Conservation (phyloP, 371 early-diverging fungal species). For the Mucor sp. region DNA sequence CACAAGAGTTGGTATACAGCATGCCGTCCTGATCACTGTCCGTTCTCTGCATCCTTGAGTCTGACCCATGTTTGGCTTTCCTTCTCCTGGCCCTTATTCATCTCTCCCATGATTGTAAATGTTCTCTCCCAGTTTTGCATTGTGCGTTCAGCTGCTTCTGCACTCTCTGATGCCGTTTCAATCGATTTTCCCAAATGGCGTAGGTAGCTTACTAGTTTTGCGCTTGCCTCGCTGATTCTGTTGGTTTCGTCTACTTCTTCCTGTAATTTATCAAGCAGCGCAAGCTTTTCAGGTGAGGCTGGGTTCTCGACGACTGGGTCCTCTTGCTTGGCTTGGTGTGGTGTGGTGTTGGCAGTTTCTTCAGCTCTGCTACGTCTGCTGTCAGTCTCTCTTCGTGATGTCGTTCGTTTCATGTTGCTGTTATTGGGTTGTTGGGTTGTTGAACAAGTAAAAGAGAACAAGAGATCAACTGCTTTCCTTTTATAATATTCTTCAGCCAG, state of each 20-base stretch:
- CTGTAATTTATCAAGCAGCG: background rate
- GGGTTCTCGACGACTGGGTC: background rate
- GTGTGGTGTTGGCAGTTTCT: background rate
- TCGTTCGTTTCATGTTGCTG: background rate
- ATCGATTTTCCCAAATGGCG: background rate
- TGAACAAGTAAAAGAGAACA: too few species aligned
- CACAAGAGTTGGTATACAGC: too few species aligned
- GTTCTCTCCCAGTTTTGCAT: conserved; percentile 22
- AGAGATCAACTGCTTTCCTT: too few species aligned
- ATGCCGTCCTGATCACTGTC: too few species aligned
- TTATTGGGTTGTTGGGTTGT: too few species aligned
- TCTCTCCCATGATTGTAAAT: conserved; percentile 15
- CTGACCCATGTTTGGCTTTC: conserved; percentile 1
- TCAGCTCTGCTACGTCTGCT: background rate
- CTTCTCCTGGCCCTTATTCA: background rate
- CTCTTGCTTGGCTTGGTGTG: background rate
- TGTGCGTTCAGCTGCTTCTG: background rate
- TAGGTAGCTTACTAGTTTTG: background rate
- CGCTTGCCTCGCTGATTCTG: conserved; percentile 3
- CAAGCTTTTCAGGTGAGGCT: conserved; percentile 1
- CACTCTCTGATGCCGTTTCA: background rate
- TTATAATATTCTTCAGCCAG: too few species aligned
- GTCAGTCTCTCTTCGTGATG: background rate
- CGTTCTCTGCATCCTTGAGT: background rate
- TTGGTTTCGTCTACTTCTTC: background rate